Evolutionary conservation across 148 eudicot species (phyloP), one percentile per base, ranked within the genome.

Genomic region (Cornus kousa): DNA sequence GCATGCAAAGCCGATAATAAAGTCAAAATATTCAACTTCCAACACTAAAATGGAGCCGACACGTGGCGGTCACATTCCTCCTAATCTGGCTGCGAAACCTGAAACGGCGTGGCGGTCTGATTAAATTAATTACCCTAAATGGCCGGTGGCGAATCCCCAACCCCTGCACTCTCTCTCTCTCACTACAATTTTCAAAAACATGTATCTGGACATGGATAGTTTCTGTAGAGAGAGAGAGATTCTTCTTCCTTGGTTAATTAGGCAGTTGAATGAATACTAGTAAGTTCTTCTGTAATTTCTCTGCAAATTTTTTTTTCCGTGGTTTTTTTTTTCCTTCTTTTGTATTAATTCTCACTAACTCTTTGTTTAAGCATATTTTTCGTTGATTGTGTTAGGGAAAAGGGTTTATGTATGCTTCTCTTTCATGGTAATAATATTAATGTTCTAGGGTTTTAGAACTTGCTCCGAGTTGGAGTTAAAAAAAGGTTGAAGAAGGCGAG

Each of bases 41-140:
- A 75, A 59, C 31, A 28, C 43, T 66, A 5, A 24, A 37, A 66
- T 4, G 33, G n/a, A 72, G 70, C 74, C 35, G 85, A 37, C 66
- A 70, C 79, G 83, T 80, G 85, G 67, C 78, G 22, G 82, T 80
- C 83, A 83, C 73, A 86, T 82, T 86, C 88, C 77, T 66, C 68
- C 71, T 75, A 78, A 78, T 73, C 68, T 80, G 79, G 86, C 88
- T 83, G 79, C 75, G 60, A 76, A 70, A 83, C 69, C 76, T 77
- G 83, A 83, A 86, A 75, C 82, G 88, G 79, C 78, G 73, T 74
- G 43, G 62, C 64, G 70, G 39, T 53, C 73, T 1, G 66, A 76
- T 74, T 70, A 55, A n/a, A n/a, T 22, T 57, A 50, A 67, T 74
- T 35, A 48, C 55, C 32, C 50, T 23, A 39, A 74, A 55, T 80